Evolutionary conservation across 306 rosid species (phyloP).

Genomic region (Dicorynia guianensis): DNA sequence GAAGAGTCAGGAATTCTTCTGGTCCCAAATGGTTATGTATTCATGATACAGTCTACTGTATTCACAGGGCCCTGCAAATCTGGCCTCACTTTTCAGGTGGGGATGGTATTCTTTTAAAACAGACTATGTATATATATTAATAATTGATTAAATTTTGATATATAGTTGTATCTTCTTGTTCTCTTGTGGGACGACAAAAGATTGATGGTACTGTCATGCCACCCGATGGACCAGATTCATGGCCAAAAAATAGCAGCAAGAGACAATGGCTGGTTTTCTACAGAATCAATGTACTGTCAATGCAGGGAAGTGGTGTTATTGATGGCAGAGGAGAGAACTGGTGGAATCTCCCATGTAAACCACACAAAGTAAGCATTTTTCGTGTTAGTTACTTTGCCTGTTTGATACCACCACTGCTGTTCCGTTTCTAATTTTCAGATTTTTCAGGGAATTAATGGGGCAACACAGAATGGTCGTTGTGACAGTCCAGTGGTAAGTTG

Average conservation of each 20-base stretch:
- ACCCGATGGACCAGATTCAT: conserved; percentile 70
- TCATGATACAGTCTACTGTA: conserved; percentile 53
- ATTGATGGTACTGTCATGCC: conserved; percentile 63
- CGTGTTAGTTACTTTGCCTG: no score
- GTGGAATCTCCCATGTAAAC: conserved; percentile 77
- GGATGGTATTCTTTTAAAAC: neutral
- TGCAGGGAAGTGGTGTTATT: conserved; percentile 60
- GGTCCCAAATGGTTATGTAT: conserved; percentile 53
- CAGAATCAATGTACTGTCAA: conserved; percentile 55
- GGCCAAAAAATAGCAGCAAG: conserved; percentile 51
- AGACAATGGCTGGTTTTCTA: conserved; percentile 70
- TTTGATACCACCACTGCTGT: neutral
- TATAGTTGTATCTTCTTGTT: neutral
- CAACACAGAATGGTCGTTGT: conserved; percentile 48
- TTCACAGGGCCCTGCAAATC: conserved; percentile 57
- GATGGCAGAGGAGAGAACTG: conserved; percentile 78
- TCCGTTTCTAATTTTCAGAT: conserved; percentile 19
- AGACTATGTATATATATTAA: neutral
- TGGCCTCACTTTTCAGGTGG: conserved; percentile 51
- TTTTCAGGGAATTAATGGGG: conserved; percentile 53
- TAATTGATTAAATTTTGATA: conserved; percentile 5
- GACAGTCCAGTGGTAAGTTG: conserved; percentile 71
- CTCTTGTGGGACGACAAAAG: conserved; percentile 36
- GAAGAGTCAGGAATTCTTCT: conserved; percentile 47
- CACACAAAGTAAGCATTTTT: conserved; percentile 52